phyloP scores from a whole-genome alignment of 1,139 yeast genomes.

The Meyerozyma smithsonii region DNA sequence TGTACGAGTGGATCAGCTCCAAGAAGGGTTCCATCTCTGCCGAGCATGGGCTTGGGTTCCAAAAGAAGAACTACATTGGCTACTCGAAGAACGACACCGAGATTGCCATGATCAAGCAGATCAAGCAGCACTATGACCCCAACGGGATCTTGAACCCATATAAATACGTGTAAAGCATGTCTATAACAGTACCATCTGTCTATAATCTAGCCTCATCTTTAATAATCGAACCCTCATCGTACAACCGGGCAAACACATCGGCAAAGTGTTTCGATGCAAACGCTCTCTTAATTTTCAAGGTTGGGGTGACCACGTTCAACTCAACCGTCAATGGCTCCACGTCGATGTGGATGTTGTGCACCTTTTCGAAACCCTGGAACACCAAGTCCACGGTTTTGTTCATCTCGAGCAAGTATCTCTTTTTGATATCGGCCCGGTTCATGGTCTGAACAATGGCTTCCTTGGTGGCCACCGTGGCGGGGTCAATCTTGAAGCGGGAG shows the following conservation, averaged over 20 bases:
- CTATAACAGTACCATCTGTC: background rate
- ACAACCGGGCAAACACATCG: conserved; percentile 46
- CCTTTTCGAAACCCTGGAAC: conserved; percentile 53
- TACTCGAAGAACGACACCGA: conserved; percentile 74
- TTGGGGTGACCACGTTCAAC: conserved; percentile 67
- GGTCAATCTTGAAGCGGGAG: conserved; percentile 1
- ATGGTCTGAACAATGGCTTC: conserved; percentile 28
- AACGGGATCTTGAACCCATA: conserved; percentile 89
- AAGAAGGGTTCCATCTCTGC: conserved; percentile 88
- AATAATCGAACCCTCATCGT: conserved; percentile 49
- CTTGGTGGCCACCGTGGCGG: conserved; percentile 5
- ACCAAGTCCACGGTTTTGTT: conserved; percentile 17
- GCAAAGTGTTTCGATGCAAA: conserved; percentile 51
- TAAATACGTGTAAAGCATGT: conserved; percentile 53
- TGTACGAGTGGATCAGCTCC: conserved; percentile 78
- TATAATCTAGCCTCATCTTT: conserved; percentile 6
- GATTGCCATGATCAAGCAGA: conserved; percentile 65
- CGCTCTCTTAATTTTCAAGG: conserved; percentile 66
- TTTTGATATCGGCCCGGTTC: conserved; percentile 25
- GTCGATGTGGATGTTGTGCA: conserved; percentile 55
- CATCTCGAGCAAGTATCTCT: conserved; percentile 23
- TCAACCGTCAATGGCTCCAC: conserved; percentile 66
- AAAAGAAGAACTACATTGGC: conserved; percentile 81
- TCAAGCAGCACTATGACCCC: conserved; percentile 84
- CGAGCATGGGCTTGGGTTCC: conserved; percentile 96